Percentiles rank a stretch among this genome's conserved stretches.
Conservation (phyloP, 768 basidiomycete genomes). For the Mycena latifolia region DNA sequence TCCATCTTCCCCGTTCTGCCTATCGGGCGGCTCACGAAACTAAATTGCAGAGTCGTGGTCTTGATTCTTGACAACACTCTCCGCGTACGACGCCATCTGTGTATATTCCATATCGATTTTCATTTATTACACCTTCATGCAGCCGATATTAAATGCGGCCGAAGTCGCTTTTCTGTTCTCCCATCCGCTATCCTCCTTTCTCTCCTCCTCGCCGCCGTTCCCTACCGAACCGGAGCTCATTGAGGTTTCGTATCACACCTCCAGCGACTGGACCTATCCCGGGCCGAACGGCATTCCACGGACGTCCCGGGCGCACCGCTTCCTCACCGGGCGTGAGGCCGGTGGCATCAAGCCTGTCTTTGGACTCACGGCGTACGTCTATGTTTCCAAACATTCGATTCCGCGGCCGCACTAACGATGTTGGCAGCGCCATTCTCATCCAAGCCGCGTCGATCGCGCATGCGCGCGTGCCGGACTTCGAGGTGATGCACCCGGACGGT, state of each 20-base stretch:
- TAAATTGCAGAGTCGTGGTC: constrained; percentile 76
- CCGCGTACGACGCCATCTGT: constrained; percentile 55
- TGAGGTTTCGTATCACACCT: constrained; percentile 76
- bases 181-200: constrained; percentile 83
- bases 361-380: constrained; percentile 86
- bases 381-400: too few relatives aligned
- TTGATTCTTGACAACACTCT: constrained; percentile 85
- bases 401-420: too few relatives aligned
- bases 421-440: constrained; percentile 58
- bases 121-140: constrained; percentile 1
- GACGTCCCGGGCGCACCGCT: constrained; percentile 72
- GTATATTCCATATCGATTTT: not conserved
- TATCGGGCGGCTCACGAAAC: too few relatives aligned
- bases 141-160: constrained; percentile 84
- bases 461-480: constrained; percentile 56
- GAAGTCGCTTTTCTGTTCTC: constrained; percentile 90
- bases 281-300: constrained; percentile 48
- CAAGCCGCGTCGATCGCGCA: constrained; percentile 59
- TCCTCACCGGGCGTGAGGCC: constrained; percentile 88
- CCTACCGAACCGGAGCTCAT: constrained; percentile 63
- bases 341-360: constrained; percentile 91
- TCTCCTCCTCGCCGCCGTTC: constrained; percentile 71
- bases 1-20: too few relatives aligned
- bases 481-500: constrained; percentile 51
- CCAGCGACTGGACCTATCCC: constrained; percentile 63